Evolutionary conservation across 495 filamentous ascomycete species (phyloP).

Genomic region (Oidiodendron maius): DNA sequence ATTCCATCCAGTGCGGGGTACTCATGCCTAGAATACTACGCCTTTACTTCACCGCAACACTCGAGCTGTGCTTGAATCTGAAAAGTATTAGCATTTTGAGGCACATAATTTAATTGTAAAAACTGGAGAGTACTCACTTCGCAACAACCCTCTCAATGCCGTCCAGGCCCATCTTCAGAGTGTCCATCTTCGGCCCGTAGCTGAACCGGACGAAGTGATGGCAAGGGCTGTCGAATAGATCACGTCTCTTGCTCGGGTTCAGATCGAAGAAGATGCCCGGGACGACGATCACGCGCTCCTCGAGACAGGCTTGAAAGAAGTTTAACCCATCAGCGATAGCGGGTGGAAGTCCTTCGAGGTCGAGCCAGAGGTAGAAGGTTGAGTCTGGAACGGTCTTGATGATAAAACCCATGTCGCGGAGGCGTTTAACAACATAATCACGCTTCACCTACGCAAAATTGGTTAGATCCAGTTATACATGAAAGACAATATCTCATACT

Average conservation of each 20-base stretch:
- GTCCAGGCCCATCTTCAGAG: slow-evolving; percentile 75
- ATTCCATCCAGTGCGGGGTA: no score
- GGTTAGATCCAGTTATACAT: slow-evolving; percentile 1
- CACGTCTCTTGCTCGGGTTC: slow-evolving; percentile 82
- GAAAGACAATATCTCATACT: slow-evolving; percentile 2
- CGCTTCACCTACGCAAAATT: slow-evolving; percentile 55
- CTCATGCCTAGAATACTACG: no score
- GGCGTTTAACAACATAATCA: slow-evolving; percentile 76
- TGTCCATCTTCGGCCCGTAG: slow-evolving; percentile 90
- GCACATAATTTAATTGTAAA: background rate
- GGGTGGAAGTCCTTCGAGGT: slow-evolving; percentile 59
- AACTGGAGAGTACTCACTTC: slow-evolving; percentile 40
- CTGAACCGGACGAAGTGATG: slow-evolving; percentile 91
- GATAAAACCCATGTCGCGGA: slow-evolving; percentile 78
- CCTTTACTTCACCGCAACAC: no score
- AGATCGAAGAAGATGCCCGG: slow-evolving; percentile 91
- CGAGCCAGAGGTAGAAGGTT: slow-evolving; percentile 89
- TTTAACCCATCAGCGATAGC: slow-evolving; percentile 87
- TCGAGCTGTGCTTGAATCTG: slow-evolving; percentile 11
- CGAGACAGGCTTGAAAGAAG: slow-evolving; percentile 90
- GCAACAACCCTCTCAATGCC: slow-evolving; percentile 80
- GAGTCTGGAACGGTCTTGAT: slow-evolving; percentile 74
- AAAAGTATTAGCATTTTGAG: background rate
- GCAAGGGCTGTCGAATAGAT: slow-evolving; percentile 91
- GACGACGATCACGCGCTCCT: slow-evolving; percentile 91